Conservation (phyloP, 2,329 filamentous ascomycete species). For the Trichoderma sp. region DNA sequence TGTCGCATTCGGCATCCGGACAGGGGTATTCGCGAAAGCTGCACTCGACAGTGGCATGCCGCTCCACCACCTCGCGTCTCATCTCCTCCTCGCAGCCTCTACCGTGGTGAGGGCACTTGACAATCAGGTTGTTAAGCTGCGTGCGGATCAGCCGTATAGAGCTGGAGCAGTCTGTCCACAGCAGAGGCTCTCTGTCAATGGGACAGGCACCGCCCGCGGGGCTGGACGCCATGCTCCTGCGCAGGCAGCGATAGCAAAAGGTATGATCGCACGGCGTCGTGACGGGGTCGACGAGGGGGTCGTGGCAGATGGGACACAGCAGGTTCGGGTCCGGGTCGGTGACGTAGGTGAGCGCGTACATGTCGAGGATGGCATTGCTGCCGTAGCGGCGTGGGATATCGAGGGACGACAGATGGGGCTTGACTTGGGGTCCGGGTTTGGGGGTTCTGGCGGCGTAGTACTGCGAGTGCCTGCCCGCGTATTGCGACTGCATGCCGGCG, state of each 20-base stretch:
- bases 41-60: slow-evolving; percentile 61
- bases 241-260: slow-evolving; percentile 63
- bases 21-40: slow-evolving; percentile 59
- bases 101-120: slow-evolving; percentile 58
- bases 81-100: slow-evolving; percentile 55
- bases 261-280: slow-evolving; percentile 67
- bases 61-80: slow-evolving; percentile 56
- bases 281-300: slow-evolving; percentile 61
- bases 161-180: slow-evolving; percentile 46
- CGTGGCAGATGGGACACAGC: slow-evolving; percentile 60
- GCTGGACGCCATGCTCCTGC: slow-evolving; percentile 45
- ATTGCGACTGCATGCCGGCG: slow-evolving; percentile 18
- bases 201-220: slow-evolving; percentile 54
- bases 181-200: slow-evolving; percentile 55
- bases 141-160: slow-evolving; percentile 56
- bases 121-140: slow-evolving; percentile 61
- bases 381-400: slow-evolving; percentile 45
- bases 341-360: slow-evolving; percentile 51
- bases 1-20: slow-evolving; percentile 54
- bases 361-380: slow-evolving; percentile 47
- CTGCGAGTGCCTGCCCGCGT: slow-evolving; percentile 19
- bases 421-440: slow-evolving; percentile 5
- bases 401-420: slow-evolving; percentile 44
- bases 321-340: slow-evolving; percentile 51
- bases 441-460: slow-evolving; percentile 15